Evolutionary conservation across 345 rosid genomes (phyloP).

Genomic region (Syzygium jambos): DNA sequence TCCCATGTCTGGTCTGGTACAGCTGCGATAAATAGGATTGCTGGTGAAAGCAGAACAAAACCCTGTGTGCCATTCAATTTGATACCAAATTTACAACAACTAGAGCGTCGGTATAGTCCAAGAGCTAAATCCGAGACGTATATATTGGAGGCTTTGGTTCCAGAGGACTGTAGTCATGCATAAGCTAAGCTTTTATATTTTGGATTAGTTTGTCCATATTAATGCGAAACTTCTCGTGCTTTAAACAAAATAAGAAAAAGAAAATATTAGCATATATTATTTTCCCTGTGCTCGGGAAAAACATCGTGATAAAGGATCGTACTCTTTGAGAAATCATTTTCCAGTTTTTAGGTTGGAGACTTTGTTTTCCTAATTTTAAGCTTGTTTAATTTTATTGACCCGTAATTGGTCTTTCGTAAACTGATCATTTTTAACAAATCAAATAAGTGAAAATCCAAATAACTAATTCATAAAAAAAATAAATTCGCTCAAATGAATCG

Average conservation of each 20-base stretch:
- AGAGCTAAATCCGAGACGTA: neutral
- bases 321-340: neutral
- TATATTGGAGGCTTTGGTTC: neutral
- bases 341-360: neutral
- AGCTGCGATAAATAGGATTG: neutral
- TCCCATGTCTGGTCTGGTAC: neutral
- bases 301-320: neutral
- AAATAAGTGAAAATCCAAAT: neutral
- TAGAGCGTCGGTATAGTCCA: neutral
- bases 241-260: neutral
- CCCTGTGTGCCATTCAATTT: neutral
- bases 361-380: neutral
- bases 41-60: neutral
- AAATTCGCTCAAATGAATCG: neutral
- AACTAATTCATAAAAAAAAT: neutral
- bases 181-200: neutral
- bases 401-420: neutral
- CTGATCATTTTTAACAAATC: neutral
- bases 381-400: neutral
- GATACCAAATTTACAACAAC: too few relatives aligned
- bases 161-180: neutral
- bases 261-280: neutral
- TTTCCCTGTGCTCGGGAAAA: fast-evolving
- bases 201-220: neutral
- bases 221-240: neutral